Base-by-base conservation (phyloP, 1,284 basidiomycete species). In the Singerocomus inundabilis region DNA sequence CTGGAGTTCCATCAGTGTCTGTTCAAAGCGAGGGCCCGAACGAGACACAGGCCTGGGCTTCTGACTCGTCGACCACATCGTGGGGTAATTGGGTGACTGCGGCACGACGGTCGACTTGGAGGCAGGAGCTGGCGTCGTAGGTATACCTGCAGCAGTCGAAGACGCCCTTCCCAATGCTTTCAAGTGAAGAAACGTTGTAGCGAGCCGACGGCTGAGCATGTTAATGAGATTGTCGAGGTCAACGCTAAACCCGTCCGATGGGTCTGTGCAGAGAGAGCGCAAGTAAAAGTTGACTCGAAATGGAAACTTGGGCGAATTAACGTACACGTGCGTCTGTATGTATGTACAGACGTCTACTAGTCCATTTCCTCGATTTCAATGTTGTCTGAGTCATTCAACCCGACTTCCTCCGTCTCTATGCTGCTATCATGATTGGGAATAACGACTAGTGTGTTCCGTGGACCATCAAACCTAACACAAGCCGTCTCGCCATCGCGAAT, bases 21-120 rank as follows among this genome's bases (percentile, higher is more conserved):
- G 96, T 74, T 98, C 96, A 66, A 98, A 98, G 26, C 93, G 83
- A 15, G 93, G 88, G 44, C 82, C 80, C 11, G 77, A 78, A 29
- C 67, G 70, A 42, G 70, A 67, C 15, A 67, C 69, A 13, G 87
- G 82, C 41, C 88, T 84, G 25, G 79, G 71, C 29, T 67, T 73
- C 71, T 94, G 91, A 66, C 69, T 83, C 24, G 82, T 81, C 6
- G 89, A 89, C 91, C 91, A 93, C 58, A 86, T 85, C 36, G 76
- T 68, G 12, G 85, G 72, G 57, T 81, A 78, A 70, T 93, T 93
- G 47, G 91, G 88, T n/a, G 89, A 77, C 73, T 93, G 91, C 34
- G 81, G 71, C 36, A 69, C 66, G 39, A 70, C 66, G 30, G 66
- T 55, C 16, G 66, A 57, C 53, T 74, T 70, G 44, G 75, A 62